Evolutionary conservation across 1,139 yeast genomes (phyloP), one percentile per base, ranked within the genome.

Genomic region (Candida neerlandica): DNA sequence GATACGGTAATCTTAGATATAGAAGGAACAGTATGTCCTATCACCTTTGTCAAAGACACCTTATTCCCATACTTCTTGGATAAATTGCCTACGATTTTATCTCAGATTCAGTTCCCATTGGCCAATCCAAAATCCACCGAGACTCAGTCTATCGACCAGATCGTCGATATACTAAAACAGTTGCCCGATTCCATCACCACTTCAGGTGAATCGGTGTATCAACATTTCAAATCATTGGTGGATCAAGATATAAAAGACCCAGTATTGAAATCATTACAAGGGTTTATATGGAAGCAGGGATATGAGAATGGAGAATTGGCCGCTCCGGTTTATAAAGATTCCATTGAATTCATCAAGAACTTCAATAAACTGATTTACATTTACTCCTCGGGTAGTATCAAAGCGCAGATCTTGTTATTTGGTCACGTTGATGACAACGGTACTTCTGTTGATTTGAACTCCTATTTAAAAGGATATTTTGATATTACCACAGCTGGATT

Each of bases 1-100:
- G 51, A 48, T 19, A 56, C 60, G 7, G 56, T 82, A 10, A 66
- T 85, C 2, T 71, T 89, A 10, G 97, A 90, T 58, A 89, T 90
- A 26, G 97, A 92, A 63, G 98, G 98, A 16, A 91, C 97, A 0
- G 82, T 92, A 19, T 91, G 97, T 63, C 92, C 97, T 2, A 90
- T 91, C 32, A 78, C 91, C 0, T 91, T 90, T 61, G 98, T 91
- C 38, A 87, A 88, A 60, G 92, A 88, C 35, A 73, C 70, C 3
- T 70, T 91, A 41, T 86, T 82, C 54, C 81, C 81, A 0, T 77
- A 72, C 56, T 83, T 81, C 54, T 69, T 81, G 43, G 62, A 64
- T 45, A 48, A 60, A 60, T 53, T 65, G 50, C 63, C 70, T 1
- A 18, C 58, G 0, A 55, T 66, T 10, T 55, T 79, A 11, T 19